Percentiles rank a stretch among this genome's conserved stretches.
Evolutionary conservation across 805 yeast species (phyloP).

Genomic region (Kodamaea lidongshanica): DNA sequence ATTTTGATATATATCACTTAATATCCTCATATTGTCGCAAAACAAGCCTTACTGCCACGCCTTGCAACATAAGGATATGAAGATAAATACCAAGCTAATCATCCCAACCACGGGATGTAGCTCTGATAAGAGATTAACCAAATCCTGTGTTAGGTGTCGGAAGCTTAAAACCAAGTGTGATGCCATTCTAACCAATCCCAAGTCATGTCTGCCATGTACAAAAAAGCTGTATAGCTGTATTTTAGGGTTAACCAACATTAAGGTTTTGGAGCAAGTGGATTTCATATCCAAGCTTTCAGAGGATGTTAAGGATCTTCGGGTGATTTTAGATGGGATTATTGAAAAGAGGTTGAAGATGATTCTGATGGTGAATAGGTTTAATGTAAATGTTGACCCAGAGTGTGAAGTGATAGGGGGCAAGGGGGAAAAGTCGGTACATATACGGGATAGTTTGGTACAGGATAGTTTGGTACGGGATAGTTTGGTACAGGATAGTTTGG

Average conservation of each 20-base stretch:
- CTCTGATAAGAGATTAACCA: constrained; percentile 25
- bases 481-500: too few relatives aligned
- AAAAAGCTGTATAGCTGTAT: constrained; percentile 48
- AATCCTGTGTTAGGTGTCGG: constrained; percentile 60
- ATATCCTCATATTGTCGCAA: too few relatives aligned
- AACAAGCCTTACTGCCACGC: too few relatives aligned
- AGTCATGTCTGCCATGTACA: constrained; percentile 52
- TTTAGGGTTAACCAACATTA: constrained; percentile 34
- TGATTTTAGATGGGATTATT: constrained; percentile 19
- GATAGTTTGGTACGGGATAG: too few relatives aligned
- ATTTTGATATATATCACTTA: too few relatives aligned
- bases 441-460: too few relatives aligned
- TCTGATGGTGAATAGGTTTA: constrained; percentile 9
- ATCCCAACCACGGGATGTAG: too few relatives aligned
- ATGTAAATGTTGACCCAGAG: too few relatives aligned
- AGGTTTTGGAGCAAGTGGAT: constrained; percentile 19
- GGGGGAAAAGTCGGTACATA: constrained; percentile 1
- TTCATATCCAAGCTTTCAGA: constrained; percentile 18
- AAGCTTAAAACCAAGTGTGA: constrained; percentile 65
- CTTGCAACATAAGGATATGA: too few relatives aligned
- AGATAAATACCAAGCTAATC: too few relatives aligned
- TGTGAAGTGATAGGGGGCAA: neutral
- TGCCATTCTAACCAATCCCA: constrained; percentile 45
- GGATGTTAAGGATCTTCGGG: constrained; percentile 22
- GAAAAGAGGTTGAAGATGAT: constrained; percentile 15